Conservation (phyloP, 306 rosid genomes). For the Biancaea sappan region DNA sequence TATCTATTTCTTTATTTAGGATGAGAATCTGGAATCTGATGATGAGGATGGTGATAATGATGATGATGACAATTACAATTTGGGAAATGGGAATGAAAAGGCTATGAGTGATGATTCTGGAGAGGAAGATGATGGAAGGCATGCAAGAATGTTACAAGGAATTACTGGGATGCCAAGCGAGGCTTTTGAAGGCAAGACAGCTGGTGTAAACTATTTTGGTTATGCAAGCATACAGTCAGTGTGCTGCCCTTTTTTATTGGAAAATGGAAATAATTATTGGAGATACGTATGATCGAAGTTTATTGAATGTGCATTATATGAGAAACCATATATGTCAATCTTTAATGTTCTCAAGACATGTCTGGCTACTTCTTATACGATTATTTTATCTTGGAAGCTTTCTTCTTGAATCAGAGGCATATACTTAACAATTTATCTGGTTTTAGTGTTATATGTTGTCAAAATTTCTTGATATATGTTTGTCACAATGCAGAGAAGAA, state of each 20-base stretch:
- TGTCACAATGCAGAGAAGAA: constrained; percentile 50
- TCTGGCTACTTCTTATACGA: constrained; percentile 1
- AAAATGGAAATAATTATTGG: not conserved
- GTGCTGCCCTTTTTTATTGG: not conserved
- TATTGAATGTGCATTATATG: not conserved
- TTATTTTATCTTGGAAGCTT: not conserved
- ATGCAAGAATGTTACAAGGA: constrained; percentile 65
- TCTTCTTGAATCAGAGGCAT: not conserved
- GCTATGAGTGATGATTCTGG: constrained; percentile 44
- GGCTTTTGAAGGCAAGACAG: constrained; percentile 61
- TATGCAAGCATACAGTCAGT: not conserved
- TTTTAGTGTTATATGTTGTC: not conserved
- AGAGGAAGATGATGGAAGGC: constrained; percentile 57
- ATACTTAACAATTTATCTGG: not conserved
- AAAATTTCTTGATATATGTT: not conserved
- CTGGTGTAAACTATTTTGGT: constrained; percentile 20
- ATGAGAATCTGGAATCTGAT: constrained; percentile 80
- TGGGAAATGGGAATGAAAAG: constrained; percentile 31
- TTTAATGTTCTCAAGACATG: not conserved
- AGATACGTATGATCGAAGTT: not conserved
- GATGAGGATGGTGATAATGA: constrained; percentile 56
- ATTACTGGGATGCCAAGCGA: constrained; percentile 66
- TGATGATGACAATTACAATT: constrained; percentile 19
- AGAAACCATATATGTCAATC: not conserved
- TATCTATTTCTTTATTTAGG: constrained; percentile 48